phyloP scores from a whole-genome alignment of 2,329 filamentous ascomycete genomes.

The Raffaelea deltoideospora region DNA sequence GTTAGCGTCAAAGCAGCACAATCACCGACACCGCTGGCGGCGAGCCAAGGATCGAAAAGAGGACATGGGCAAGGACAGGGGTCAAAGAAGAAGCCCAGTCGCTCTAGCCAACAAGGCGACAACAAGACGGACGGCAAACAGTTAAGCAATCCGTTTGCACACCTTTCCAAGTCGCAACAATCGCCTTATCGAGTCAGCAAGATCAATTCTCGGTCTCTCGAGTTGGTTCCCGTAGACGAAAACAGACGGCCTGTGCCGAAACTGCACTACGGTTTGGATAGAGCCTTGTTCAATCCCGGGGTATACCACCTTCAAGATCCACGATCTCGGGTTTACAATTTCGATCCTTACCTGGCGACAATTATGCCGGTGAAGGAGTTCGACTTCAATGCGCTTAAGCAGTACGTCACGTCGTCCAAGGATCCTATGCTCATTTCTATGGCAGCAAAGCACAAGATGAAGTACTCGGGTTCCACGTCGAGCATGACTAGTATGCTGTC shows the following conservation, averaged over 20 bases:
- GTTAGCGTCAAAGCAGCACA: neutral
- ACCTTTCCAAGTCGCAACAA: neutral
- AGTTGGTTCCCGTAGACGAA: constrained; percentile 17
- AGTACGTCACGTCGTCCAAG: constrained; percentile 83
- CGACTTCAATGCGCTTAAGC: constrained; percentile 72
- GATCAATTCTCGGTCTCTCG: constrained; percentile 14
- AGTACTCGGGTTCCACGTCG: constrained; percentile 88
- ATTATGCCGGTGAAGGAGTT: constrained; percentile 94
- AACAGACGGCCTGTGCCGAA: constrained; percentile 32
- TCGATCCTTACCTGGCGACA: constrained; percentile 81
- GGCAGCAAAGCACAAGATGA: constrained; percentile 51
- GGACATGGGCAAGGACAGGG: neutral
- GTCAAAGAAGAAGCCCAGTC: neutral
- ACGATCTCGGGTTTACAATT: constrained; percentile 81
- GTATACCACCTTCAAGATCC: constrained; percentile 86
- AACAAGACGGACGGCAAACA: neutral
- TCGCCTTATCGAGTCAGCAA: constrained; percentile 9
- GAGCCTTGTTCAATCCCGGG: constrained; percentile 89
- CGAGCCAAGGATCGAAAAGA: neutral
- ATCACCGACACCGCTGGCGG: neutral
- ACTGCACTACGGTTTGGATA: constrained; percentile 61
- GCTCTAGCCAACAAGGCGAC: neutral
- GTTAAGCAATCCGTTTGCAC: no score
- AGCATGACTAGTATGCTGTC: constrained; percentile 82
- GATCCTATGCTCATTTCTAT: constrained; percentile 58